A percentile compares a stretch with the other conserved stretches of the same genome.
These are phyloP conservation scores for Zymoseptoria passerinii DNA, from an alignment of 2,329 filamentous ascomycete genomes.

Conservation along the genomic window DNA sequence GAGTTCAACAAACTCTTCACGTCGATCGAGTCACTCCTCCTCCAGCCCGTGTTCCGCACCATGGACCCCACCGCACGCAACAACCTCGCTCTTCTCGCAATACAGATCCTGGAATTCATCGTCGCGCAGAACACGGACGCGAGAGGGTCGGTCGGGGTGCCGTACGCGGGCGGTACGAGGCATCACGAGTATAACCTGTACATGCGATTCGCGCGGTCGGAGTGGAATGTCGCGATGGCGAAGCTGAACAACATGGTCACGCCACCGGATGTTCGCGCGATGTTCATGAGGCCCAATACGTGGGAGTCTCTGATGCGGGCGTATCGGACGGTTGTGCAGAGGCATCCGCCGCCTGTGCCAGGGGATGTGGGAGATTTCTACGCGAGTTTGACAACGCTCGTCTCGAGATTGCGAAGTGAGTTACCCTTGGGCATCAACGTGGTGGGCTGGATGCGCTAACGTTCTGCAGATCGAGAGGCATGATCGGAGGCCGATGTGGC, in stretches of 20 bases:
- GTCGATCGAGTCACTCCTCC: constrained; percentile 8
- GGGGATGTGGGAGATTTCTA: neutral
- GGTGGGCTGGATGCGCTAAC: neutral
- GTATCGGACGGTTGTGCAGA: neutral
- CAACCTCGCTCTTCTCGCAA: constrained; percentile 3
- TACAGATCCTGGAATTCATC: constrained; percentile 2
- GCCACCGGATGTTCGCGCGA: neutral
- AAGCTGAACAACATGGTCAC: neutral
- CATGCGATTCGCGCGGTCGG: constrained; percentile 10
- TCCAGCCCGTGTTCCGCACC: neutral
- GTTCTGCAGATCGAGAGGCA: neutral
- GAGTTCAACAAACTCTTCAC: constrained; percentile 6
- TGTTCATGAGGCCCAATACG: neutral
- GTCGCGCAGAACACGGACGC: neutral
- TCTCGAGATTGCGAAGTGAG: neutral
- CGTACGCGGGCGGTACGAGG: constrained; percentile 11
- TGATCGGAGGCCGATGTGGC: neutral
- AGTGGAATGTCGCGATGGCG: constrained; percentile 4
- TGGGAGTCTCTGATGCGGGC: neutral
- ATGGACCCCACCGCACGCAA: constrained; percentile 1
- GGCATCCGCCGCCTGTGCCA: neutral
- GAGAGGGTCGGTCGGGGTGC: neutral
- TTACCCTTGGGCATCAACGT: neutral
- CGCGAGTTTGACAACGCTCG: neutral
- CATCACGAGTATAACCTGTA: constrained; percentile 14